Evolutionary conservation across 306 rosid species (phyloP).

Genomic region (Rosa persica): DNA sequence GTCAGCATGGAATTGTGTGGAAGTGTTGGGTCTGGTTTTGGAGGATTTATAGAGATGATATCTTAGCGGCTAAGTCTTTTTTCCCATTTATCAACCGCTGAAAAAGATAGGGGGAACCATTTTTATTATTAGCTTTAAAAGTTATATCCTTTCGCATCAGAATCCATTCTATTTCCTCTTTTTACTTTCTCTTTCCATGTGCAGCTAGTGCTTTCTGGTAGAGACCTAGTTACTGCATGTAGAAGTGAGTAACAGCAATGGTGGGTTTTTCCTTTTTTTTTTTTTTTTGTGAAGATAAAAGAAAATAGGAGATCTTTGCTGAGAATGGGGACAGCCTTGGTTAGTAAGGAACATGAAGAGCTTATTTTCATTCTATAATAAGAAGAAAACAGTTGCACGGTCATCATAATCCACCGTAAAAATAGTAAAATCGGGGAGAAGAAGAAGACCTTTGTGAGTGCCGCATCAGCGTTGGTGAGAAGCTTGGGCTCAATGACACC

Average conservation of each 20-base stretch:
- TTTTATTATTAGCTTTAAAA: background rate
- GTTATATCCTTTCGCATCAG: background rate
- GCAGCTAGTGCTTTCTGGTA: background rate
- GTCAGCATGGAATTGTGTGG: background rate
- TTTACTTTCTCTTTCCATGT: background rate
- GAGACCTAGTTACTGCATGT: background rate
- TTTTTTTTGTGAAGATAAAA: background rate
- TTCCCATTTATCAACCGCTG: background rate
- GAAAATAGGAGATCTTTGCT: background rate
- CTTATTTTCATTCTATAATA: no score
- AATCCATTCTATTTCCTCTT: background rate
- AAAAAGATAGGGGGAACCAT: background rate
- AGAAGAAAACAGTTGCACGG: no score
- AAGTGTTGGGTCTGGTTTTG: background rate
- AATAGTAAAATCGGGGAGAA: background rate
- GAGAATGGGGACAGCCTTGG: no score
- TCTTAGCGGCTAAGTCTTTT: conserved; percentile 51
- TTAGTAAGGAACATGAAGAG: no score
- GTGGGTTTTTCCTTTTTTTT: background rate
- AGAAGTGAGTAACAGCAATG: background rate
- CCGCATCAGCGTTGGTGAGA: background rate
- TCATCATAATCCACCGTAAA: no score
- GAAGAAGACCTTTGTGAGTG: background rate
- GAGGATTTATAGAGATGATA: conserved; percentile 5
- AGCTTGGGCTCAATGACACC: background rate